phyloP scores from a whole-genome alignment of 2,329 filamentous ascomycete species.

The Teratosphaeriaceae sp. region DNA sequence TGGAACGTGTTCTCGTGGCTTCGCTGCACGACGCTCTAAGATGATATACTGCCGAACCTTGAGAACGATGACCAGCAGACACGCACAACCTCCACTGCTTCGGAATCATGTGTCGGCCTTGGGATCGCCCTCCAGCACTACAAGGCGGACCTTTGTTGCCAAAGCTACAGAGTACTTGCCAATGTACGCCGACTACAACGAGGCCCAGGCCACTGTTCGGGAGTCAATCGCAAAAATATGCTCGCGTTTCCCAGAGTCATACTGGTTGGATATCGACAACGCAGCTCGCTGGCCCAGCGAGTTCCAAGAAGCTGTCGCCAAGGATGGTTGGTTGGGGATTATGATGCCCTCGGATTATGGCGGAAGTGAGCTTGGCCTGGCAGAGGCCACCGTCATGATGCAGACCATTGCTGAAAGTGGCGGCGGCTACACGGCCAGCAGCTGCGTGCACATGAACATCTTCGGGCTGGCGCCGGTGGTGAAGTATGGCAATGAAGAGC shows the following conservation, averaged over 20 bases:
- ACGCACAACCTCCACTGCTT: no score
- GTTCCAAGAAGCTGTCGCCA: conserved; percentile 35
- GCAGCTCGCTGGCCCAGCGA: conserved; percentile 34
- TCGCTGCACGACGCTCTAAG: no score
- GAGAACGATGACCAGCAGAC: no score
- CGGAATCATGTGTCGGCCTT: neutral
- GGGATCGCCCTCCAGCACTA: neutral
- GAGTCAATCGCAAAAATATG: conserved; percentile 40
- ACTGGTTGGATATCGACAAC: conserved; percentile 37
- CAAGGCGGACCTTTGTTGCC: conserved; percentile 8
- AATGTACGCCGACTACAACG: conserved; percentile 32
- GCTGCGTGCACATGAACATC: conserved; percentile 43
- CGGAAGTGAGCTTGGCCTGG: conserved; percentile 35
- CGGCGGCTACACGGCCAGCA: conserved; percentile 37
- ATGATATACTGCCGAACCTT: no score
- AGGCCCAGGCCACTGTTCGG: conserved; percentile 37
- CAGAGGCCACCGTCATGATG: conserved; percentile 43
- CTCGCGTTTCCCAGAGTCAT: conserved; percentile 34
- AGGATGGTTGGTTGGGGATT: conserved; percentile 41
- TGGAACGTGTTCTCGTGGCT: no score
- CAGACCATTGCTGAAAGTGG: conserved; percentile 42
- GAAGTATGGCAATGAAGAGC: conserved; percentile 39
- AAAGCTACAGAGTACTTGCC: conserved; percentile 25
- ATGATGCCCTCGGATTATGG: conserved; percentile 39
- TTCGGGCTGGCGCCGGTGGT: conserved; percentile 41